Base-by-base conservation (phyloP, 192 early-diverging fungal species). In the Coemansia sp. region DNA sequence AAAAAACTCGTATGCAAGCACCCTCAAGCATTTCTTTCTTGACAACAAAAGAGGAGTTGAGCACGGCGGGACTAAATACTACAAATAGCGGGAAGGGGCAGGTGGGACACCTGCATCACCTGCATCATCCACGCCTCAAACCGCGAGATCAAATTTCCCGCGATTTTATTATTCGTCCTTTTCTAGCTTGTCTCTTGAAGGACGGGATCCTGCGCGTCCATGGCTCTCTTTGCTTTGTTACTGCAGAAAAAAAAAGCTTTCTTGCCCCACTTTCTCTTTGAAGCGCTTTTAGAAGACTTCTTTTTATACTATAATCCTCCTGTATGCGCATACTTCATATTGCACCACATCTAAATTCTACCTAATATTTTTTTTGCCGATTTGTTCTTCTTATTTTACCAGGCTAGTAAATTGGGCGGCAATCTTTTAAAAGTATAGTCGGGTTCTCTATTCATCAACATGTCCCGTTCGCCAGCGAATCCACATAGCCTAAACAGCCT, bases 401-500 rank as follows among this genome's bases (percentile, higher is more conserved):
- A 16, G 38, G 38, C 12, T 3, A 44, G 16, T 14, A 16, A 44
- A 44, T 44, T 44, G 38, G 14, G 12, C 38, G 38, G 38, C 16
- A 44, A 44, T 44, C 38, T 26, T n/a, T 7, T 22, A 52, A 22
- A 48, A 67, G 59, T 24, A 24, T 59, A 21, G 14, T 32, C n/a
- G 1, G 18, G 19, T 52, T 69, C 30, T 53, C 25, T 68, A 4
- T 27, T 18, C 48, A 41, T 27, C 12, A 67, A 38, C 53, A 80
- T 80, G 77, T 67, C 77, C 64, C 68, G 68, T 30, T 58, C 71
- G 7, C 65, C 72, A 9, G 54, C 26, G 27, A 71, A 70, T 44
- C 68, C 71, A 26, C 77, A 80, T 62, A 74, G 68, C 53, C 61
- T 80, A 27, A 74, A 71, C 68, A 74, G 68, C 27, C 64, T 80